Evolutionary conservation across 495 filamentous ascomycete genomes (phyloP).

Genomic region (Mycothermus thermophilus): DNA sequence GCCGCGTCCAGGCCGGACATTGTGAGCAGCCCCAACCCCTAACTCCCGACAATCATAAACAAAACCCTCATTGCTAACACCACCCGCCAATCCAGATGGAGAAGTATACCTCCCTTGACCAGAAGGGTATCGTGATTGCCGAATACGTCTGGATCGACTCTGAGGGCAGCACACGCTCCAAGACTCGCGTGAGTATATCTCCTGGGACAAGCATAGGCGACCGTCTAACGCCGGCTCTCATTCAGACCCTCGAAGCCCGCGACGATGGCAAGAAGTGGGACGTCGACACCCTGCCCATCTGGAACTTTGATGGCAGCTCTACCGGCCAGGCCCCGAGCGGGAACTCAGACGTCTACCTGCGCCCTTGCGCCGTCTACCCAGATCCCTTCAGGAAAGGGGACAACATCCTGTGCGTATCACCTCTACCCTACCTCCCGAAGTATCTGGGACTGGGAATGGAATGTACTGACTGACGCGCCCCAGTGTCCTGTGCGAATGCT

Average conservation of each 20-base stretch:
- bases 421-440: constrained; percentile 15
- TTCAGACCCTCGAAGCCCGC: constrained; percentile 64
- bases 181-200: constrained; percentile 74
- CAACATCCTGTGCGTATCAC: constrained; percentile 67
- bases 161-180: constrained; percentile 63
- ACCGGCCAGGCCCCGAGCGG: constrained; percentile 88
- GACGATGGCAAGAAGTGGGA: constrained; percentile 34
- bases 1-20: constrained; percentile 2
- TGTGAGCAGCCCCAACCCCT: background rate
- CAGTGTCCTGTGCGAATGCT: constrained; percentile 84
- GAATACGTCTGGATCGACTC: constrained; percentile 98
- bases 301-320: constrained; percentile 98
- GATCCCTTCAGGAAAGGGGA: constrained; percentile 72
- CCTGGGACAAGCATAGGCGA: too few relatives aligned
- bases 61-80: too few relatives aligned
- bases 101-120: constrained; percentile 82
- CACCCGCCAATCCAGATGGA: too few relatives aligned
- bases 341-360: constrained; percentile 95
- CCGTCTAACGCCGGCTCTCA: too few relatives aligned
- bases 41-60: too few relatives aligned
- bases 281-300: constrained; percentile 75
- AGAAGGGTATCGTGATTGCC: constrained; percentile 60
- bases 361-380: constrained; percentile 73
- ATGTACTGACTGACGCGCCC: constrained; percentile 24
- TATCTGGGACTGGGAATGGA: constrained; percentile 12